phyloP scores from a whole-genome alignment of 139 green algal species.

The Chlamydomonas incerta region DNA sequence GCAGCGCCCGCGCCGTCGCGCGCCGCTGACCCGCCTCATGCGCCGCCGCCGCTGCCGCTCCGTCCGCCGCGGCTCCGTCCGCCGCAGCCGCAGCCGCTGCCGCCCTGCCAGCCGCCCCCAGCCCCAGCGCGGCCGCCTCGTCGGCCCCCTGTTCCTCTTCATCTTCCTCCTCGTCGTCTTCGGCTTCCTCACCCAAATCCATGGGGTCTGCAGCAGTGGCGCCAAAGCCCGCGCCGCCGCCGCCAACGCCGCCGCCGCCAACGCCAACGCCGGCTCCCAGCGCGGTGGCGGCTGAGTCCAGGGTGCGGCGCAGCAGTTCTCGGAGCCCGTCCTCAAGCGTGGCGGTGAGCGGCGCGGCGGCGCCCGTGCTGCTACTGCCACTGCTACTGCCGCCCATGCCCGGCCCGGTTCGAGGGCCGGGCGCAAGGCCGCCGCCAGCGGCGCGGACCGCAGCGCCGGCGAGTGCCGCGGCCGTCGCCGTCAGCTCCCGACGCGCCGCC shows the following conservation, averaged over 20 bases:
- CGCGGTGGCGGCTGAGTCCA: not conserved
- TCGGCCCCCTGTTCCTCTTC: not conserved
- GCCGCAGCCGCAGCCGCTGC: too few species aligned
- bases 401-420: too few species aligned
- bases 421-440: too few species aligned
- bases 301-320: slow-evolving; percentile 3
- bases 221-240: too few species aligned
- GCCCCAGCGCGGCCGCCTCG: not conserved
- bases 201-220: too few species aligned
- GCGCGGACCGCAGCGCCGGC: not conserved
- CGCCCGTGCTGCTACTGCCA: too few species aligned
- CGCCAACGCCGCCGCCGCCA: not conserved
- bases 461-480: not conserved
- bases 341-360: not conserved
- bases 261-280: not conserved
- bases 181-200: too few species aligned
- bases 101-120: too few species aligned
- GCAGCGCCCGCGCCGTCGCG: too few species aligned
- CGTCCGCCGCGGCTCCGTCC: not conserved
- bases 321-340: slow-evolving; percentile 11
- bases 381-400: too few species aligned
- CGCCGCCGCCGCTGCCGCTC: not conserved
- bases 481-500: not conserved
- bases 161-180: too few species aligned
- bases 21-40: not conserved